These are phyloP conservation scores for Puccinia coronata DNA, from an alignment of 1,284 basidiomycete species.

Conservation along the genomic window DNA sequence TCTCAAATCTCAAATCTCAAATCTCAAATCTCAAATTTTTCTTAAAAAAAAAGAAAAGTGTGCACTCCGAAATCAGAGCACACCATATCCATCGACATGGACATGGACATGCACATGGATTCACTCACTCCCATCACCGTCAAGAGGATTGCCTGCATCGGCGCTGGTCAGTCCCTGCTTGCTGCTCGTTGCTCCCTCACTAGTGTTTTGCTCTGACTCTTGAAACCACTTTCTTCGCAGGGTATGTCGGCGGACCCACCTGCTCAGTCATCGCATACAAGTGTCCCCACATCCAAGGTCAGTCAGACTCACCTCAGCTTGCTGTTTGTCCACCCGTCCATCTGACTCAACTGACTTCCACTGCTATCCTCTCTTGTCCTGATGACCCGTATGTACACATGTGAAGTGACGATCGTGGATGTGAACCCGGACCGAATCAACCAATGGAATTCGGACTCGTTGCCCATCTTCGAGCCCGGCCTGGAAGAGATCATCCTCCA, in stretches of 20 bases:
- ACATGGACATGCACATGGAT: background rate
- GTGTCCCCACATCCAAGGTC: constrained; percentile 74
- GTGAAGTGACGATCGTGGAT: constrained; percentile 91
- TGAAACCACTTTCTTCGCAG: background rate
- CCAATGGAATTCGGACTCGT: constrained; percentile 77
- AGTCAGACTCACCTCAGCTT: background rate
- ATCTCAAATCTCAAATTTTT: no score
- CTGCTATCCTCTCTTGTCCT: no score
- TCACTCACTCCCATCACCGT: constrained; percentile 32
- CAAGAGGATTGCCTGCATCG: constrained; percentile 65
- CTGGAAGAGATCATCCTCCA: constrained; percentile 87
- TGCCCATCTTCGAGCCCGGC: constrained; percentile 94
- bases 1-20: no score
- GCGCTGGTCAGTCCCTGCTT: constrained; percentile 77
- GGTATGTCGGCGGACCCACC: constrained; percentile 62
- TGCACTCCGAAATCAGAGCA: no score
- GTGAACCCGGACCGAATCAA: constrained; percentile 91
- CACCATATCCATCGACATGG: background rate
- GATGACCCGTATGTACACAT: no score
- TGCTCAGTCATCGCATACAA: constrained; percentile 72
- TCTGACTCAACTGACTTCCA: no score
- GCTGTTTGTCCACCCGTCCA: no score
- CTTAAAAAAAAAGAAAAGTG: no score
- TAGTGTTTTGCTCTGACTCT: background rate
- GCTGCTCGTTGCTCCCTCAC: background rate